A percentile compares a stretch with the other conserved stretches of the same genome.
These are phyloP conservation scores for Tillandsia fasciculata DNA, from an alignment of 176 grass and related monocot genomes.

Conservation along the genomic window DNA sequence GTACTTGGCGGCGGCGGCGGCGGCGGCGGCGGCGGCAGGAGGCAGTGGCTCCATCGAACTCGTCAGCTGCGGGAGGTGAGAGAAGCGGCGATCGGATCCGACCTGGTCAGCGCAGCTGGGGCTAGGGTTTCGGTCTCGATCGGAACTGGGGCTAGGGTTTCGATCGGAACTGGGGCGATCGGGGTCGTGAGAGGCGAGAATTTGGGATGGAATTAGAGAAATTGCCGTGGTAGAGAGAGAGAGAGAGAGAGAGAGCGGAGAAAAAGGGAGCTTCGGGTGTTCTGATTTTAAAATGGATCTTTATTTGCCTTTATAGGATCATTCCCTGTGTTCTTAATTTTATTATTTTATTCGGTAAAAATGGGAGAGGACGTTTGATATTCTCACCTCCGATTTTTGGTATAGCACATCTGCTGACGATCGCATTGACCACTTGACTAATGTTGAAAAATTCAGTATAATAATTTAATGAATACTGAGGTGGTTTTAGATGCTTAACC, in stretches of 20 bases:
- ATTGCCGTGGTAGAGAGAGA: background rate
- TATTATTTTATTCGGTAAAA: too few relatives aligned
- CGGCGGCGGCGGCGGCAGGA: background rate
- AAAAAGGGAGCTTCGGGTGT: background rate
- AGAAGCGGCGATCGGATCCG: background rate
- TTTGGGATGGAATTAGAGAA: background rate
- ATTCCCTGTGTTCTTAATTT: background rate
- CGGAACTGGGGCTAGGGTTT: background rate
- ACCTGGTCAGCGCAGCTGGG: background rate
- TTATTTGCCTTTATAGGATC: background rate
- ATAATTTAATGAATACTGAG: too few relatives aligned
- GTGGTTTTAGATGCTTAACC: too few relatives aligned
- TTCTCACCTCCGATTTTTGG: too few relatives aligned
- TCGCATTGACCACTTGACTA: too few relatives aligned
- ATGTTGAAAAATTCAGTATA: too few relatives aligned
- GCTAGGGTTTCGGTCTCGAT: background rate
- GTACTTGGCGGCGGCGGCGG: background rate
- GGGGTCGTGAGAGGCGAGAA: background rate
- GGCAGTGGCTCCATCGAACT: background rate
- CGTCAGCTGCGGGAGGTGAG: background rate
- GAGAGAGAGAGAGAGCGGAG: background rate
- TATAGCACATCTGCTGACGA: too few relatives aligned
- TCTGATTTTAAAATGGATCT: background rate
- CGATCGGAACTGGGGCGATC: background rate
- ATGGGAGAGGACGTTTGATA: too few relatives aligned